A percentile compares a stretch with the other conserved stretches of the same genome.
These are phyloP conservation scores for Lactifluus rugatus DNA, from an alignment of 768 basidiomycete genomes.

Conservation along the genomic window DNA sequence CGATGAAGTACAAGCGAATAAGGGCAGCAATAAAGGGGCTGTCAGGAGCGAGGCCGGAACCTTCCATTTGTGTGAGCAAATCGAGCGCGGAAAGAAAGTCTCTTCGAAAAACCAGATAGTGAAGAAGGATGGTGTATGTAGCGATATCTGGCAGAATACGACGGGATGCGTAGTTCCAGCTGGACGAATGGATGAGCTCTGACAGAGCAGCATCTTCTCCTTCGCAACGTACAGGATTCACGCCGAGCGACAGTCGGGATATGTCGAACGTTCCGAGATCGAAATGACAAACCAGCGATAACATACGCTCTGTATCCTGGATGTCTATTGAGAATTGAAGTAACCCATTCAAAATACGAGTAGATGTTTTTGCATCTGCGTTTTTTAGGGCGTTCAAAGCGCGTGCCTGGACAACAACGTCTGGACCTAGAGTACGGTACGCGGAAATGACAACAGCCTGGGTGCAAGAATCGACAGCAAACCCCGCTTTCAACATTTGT, in stretches of 20 bases:
- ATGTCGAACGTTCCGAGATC: conserved; percentile 18
- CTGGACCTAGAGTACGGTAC: conserved; percentile 52
- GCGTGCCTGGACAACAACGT: conserved; percentile 42
- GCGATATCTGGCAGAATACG: conserved; percentile 17
- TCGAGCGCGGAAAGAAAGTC: neutral
- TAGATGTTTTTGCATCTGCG: conserved; percentile 33
- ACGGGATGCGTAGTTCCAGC: neutral
- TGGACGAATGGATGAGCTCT: conserved; percentile 1
- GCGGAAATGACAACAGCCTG: conserved; percentile 48
- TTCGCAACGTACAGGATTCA: conserved; percentile 1
- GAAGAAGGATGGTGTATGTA: conserved; percentile 19
- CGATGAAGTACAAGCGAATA: conserved; percentile 13
- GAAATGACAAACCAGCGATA: conserved; percentile 43
- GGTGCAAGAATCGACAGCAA: conserved; percentile 45
- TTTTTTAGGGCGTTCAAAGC: conserved; percentile 39
- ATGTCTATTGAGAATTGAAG: conserved; percentile 51
- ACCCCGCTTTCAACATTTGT: conserved; percentile 48
- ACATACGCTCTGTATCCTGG: conserved; percentile 38
- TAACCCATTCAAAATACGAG: conserved; percentile 60
- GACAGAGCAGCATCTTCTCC: conserved; percentile 4
- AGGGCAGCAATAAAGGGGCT: conserved; percentile 16
- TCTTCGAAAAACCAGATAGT: conserved; percentile 3
- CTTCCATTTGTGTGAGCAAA: conserved; percentile 9
- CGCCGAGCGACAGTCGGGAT: conserved; percentile 4
- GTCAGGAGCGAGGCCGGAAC: conserved; percentile 10